Evolutionary conservation across 2,329 filamentous ascomycete genomes (phyloP).

Genomic region (Ceratocystis smalleyi): DNA sequence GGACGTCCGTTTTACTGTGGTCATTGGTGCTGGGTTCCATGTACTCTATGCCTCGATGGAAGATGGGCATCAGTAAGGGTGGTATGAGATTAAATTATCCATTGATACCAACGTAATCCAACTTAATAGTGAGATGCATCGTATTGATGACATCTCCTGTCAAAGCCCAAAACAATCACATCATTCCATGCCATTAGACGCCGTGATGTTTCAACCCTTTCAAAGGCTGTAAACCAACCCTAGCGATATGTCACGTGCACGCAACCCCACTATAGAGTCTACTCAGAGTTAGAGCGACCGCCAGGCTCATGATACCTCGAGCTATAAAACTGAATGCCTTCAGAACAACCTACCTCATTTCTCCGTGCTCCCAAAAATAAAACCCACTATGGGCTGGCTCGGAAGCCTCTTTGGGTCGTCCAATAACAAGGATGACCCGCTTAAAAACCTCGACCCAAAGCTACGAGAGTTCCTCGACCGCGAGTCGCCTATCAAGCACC

Average conservation of each 20-base stretch:
- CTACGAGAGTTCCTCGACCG: slow-evolving; percentile 72
- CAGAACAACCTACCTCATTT: background rate
- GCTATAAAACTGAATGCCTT: background rate
- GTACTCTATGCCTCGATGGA: background rate
- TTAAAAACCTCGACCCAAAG: slow-evolving; percentile 63
- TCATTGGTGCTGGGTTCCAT: background rate
- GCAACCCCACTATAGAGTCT: background rate
- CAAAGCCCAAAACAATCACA: too few species aligned
- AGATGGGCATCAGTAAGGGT: background rate
- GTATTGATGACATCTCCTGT: too few species aligned
- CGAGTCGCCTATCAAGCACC: slow-evolving; percentile 62
- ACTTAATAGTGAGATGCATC: too few species aligned
- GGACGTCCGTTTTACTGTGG: background rate
- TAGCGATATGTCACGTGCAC: too few species aligned
- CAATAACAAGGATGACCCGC: slow-evolving; percentile 37
- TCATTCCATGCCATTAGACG: too few species aligned
- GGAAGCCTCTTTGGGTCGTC: slow-evolving; percentile 35
- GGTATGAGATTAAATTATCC: too few species aligned
- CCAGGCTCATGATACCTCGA: background rate
- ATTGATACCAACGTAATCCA: too few species aligned
- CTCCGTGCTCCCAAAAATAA: background rate
- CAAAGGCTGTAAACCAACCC: too few species aligned
- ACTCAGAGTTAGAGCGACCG: background rate
- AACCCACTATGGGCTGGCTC: slow-evolving; percentile 40
- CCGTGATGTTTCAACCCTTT: too few species aligned